A percentile compares a stretch with the other conserved stretches of the same genome.
Conservation (phyloP, 2,329 filamentous ascomycete species). For the Trichoderma breve region DNA sequence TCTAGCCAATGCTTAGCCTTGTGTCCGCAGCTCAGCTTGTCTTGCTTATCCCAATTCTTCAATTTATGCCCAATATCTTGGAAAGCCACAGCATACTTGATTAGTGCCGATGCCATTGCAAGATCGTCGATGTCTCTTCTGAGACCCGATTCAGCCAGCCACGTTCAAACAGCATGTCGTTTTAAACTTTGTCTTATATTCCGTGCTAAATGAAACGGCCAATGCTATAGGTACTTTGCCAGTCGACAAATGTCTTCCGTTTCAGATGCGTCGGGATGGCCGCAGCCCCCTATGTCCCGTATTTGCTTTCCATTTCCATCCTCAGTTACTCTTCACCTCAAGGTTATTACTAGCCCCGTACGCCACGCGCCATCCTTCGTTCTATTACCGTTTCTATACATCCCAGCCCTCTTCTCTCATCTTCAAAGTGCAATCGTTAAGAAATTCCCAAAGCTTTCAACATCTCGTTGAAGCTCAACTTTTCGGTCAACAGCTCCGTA, state of each 20-base stretch:
- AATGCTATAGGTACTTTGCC: conserved; percentile 6
- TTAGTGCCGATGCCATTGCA: neutral
- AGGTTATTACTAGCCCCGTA: conserved; percentile 16
- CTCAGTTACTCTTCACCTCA: conserved; percentile 5
- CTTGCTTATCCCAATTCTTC: neutral
- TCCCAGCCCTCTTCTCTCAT: neutral
- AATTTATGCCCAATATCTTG: neutral
- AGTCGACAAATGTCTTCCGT: neutral
- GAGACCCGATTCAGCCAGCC: neutral
- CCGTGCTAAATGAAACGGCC: neutral
- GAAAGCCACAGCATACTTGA: neutral
- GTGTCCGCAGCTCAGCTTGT: neutral
- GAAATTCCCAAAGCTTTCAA: conserved; percentile 1
- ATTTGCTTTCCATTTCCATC: conserved; percentile 7
- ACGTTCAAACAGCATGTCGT: neutral
- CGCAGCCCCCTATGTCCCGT: neutral
- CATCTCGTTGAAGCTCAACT: neutral
- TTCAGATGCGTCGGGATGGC: neutral
- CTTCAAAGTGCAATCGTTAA: neutral
- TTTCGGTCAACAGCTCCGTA: neutral
- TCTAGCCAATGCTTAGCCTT: neutral
- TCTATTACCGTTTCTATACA: conserved; percentile 15
- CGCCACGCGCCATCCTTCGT: conserved; percentile 15
- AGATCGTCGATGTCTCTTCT: neutral
- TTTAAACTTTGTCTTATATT: conserved; percentile 15